These are phyloP conservation scores for Amyloporia xantha DNA, from an alignment of 768 basidiomycete genomes.

Conservation along the genomic window DNA sequence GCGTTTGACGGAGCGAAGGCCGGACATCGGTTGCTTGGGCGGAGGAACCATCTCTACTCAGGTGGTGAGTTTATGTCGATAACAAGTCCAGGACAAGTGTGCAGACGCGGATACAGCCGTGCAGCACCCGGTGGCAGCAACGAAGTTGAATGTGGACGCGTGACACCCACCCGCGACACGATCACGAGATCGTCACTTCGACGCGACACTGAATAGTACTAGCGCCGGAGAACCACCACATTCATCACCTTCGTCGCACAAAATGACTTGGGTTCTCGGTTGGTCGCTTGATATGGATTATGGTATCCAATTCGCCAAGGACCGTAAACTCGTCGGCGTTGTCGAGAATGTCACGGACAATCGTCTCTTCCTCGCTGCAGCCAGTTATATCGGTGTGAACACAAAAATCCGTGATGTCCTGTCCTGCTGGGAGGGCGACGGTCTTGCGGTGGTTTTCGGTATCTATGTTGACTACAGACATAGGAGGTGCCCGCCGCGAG, in stretches of 20 bases:
- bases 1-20: conserved; percentile 52
- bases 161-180: background rate
- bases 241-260: background rate
- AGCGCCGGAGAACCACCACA: no score
- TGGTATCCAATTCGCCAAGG: no score
- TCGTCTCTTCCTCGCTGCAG: no score
- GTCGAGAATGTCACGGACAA: no score
- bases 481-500: no score
- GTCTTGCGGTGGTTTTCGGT: background rate
- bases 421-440: background rate
- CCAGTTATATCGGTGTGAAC: no score
- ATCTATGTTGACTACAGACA: no score
- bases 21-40: conserved; percentile 37
- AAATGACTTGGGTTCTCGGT: no score
- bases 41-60: background rate
- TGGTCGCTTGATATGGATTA: no score
- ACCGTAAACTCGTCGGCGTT: no score
- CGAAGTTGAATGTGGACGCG: background rate
- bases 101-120: background rate
- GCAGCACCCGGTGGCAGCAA: background rate
- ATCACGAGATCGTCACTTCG: background rate
- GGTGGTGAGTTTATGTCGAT: background rate
- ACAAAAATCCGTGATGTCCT: background rate
- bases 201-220: no score
- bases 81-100: no score